A percentile compares a stretch with the other conserved stretches of the same genome.
Conservation (phyloP, 202 grass and related monocot genomes). For the Hordeum pubiflorum region DNA sequence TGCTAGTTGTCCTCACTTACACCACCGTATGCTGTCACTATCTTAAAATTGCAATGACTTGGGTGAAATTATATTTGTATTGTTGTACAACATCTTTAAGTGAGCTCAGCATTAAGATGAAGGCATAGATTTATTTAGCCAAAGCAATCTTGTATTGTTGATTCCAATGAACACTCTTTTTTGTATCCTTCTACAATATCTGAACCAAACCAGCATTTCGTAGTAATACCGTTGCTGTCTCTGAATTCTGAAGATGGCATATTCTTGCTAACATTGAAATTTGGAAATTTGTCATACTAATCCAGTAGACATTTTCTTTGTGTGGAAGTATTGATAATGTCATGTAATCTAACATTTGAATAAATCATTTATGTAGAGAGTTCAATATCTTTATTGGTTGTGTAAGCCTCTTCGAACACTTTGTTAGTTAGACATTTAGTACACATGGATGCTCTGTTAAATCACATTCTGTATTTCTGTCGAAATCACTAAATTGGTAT, state of each 20-base stretch:
- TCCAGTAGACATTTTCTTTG: neutral
- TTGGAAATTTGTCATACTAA: neutral
- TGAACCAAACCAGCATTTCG: neutral
- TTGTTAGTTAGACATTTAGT: neutral
- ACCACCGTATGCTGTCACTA: neutral
- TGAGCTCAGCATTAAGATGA: neutral
- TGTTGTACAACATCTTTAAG: neutral
- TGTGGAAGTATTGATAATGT: neutral
- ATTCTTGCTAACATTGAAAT: neutral
- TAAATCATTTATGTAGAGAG: neutral
- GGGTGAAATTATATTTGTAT: neutral
- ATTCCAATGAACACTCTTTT: neutral
- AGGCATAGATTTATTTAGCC: neutral
- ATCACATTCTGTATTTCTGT: neutral
- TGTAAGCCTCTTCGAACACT: neutral
- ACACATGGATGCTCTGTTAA: neutral
- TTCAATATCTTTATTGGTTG: neutral
- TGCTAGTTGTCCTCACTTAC: neutral
- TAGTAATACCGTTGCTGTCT: neutral
- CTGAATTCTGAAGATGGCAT: neutral
- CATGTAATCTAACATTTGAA: neutral
- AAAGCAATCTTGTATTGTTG: neutral
- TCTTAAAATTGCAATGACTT: neutral
- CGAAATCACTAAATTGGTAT: neutral
- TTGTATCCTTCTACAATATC: neutral